Percentiles rank a stretch among this genome's conserved stretches.
Conservation (phyloP, 208 protist genomes). For the Crithidia mellificae region DNA sequence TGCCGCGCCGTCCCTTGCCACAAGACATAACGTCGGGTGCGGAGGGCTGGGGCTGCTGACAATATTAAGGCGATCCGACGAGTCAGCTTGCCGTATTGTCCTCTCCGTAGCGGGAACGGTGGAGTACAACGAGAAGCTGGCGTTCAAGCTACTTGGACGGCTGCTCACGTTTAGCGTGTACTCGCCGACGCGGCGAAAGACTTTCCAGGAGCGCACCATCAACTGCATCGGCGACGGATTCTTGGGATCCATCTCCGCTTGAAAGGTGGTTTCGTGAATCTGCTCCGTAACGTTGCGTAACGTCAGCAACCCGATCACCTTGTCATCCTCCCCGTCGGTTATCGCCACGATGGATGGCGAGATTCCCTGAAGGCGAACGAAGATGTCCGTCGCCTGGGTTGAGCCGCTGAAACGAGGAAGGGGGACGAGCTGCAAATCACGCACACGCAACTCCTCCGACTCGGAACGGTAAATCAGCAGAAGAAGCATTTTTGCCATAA, state of each 20-base stretch:
- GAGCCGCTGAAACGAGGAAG: conserved; percentile 44
- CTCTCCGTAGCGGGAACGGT: conserved; percentile 11
- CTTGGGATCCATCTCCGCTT: conserved; percentile 59
- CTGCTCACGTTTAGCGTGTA: conserved; percentile 32
- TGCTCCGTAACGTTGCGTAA: conserved; percentile 61
- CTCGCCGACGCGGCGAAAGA: conserved; percentile 38
- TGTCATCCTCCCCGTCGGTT: conserved; percentile 23
- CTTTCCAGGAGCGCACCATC: conserved; percentile 59
- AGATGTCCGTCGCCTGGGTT: conserved; percentile 51
- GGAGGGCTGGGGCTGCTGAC: background rate
- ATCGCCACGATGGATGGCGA: conserved; percentile 47
- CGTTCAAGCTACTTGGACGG: conserved; percentile 18
- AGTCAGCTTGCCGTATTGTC: conserved; percentile 2
- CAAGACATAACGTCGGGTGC: conserved; percentile 2
- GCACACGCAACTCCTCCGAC: conserved; percentile 38
- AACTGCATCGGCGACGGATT: conserved; percentile 49
- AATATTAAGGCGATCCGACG: conserved; percentile 16
- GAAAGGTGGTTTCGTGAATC: conserved; percentile 62
- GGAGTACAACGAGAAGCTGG: conserved; percentile 26
- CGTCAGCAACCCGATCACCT: conserved; percentile 54
- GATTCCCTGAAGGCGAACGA: conserved; percentile 47
- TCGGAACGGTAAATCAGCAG: conserved; percentile 57
- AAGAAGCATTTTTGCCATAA: conserved; percentile 62
- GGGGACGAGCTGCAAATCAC: conserved; percentile 51
- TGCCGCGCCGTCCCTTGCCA: background rate